Evolutionary conservation across 2,329 filamentous ascomycete genomes (phyloP), one percentile per base, ranked within the genome.

Genomic region (Neonectria sp.): DNA sequence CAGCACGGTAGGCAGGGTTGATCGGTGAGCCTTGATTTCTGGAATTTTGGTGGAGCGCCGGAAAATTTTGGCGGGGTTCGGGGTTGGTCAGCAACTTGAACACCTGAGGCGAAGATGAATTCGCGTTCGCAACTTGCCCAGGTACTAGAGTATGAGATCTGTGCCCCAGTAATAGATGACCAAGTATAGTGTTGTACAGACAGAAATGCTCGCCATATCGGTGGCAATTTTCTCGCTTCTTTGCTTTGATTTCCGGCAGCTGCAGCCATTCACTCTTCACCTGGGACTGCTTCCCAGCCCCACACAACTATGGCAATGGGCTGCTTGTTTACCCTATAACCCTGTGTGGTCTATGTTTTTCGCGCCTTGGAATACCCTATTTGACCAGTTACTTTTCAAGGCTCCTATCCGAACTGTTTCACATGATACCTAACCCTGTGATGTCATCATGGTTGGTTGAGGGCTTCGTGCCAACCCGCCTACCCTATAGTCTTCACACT

Each of bases 1-100:
- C 48, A 60, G 37, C 37, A 60, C 67, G 60, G 27, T 62, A 57
- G 57, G 55, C 27, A 60, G 17, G n/a, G 56, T 53, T 67, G 56
- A 63, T 68, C n/a, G 53, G 31, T 67, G 57, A 68, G 52, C 17
- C 9, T 21, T 6, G 48, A 60, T 70, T 66, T 63, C 59, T 53
- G 64, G 65, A 71, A 68, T 59, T 71, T 52, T 70, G 72, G 70
- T 66, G 73, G 71, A 69, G 63, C 65, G 25, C 35, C 57, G 66
- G 72, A 76, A 76, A 76, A 73, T 69, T 74, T 70, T 75, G 71
- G 72, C 65, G 70, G 65, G 71, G 55, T 76, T 70, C 63, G 65
- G 65, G 71, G 55, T 76, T 75, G 74, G 72, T 75, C 67, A 76
- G 74, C 72, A 76, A 21, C 59, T 35, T 58, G 17, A 58, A 15